phyloP scores from a whole-genome alignment of 176 grass and related monocot genomes.

The Poa pratensis region DNA sequence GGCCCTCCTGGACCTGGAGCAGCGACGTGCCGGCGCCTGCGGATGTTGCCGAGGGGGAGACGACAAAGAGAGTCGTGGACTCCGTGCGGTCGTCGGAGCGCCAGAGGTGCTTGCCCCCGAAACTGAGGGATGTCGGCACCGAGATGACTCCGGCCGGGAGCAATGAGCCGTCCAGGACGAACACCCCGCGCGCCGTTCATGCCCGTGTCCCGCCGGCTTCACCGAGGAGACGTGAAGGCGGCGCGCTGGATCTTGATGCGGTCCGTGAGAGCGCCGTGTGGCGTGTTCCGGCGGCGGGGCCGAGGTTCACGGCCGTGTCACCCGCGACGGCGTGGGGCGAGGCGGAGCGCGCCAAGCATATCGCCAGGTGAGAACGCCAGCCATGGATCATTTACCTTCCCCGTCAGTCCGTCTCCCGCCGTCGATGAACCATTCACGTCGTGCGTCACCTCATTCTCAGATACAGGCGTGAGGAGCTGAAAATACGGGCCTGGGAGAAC shows the following conservation, averaged over 20 bases:
- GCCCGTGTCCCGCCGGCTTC: not conserved
- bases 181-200: conserved; percentile 50
- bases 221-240: not conserved
- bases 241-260: not conserved
- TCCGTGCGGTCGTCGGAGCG: conserved; percentile 36
- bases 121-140: conserved; percentile 75
- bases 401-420: not conserved
- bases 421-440: not conserved
- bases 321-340: conserved; percentile 77
- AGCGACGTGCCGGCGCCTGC: conserved; percentile 26
- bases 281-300: not conserved
- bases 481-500: conserved; percentile 87
- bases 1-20: conserved; percentile 52
- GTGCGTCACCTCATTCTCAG: conserved; percentile 36
- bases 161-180: conserved; percentile 80
- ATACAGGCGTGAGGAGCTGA: conserved; percentile 82
- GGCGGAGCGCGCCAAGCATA: conserved; percentile 82
- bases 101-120: conserved; percentile 38
- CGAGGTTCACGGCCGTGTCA: conserved; percentile 44
- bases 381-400: not conserved
- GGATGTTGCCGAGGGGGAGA: conserved; percentile 47
- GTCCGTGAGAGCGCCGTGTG: not conserved
- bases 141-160: conserved; percentile 88
- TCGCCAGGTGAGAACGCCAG: conserved; percentile 57
- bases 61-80: conserved; percentile 73